phyloP scores from a whole-genome alignment of 2,329 filamentous ascomycete genomes.

The Sphaceloma murrayae region DNA sequence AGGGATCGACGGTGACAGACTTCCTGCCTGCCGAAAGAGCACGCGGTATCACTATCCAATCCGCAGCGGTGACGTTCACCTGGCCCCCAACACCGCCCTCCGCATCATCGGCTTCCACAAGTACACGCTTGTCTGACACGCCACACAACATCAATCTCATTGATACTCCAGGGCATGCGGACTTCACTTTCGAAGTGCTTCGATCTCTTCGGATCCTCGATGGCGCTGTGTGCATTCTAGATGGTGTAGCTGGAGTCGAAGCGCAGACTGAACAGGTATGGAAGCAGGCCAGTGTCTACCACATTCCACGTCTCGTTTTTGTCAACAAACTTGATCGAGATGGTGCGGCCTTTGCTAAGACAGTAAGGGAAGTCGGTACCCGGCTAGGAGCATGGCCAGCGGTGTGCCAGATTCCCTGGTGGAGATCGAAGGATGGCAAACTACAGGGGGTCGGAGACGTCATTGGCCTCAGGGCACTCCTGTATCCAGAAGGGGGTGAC shows the following conservation, averaged over 20 bases:
- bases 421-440: constrained; percentile 60
- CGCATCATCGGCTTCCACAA: background rate
- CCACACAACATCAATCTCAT: constrained; percentile 79
- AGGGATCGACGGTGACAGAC: constrained; percentile 94
- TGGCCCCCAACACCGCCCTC: constrained; percentile 56
- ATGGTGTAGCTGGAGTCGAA: constrained; percentile 88
- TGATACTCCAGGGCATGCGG: constrained; percentile 91
- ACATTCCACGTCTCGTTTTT: constrained; percentile 71
- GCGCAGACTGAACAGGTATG: constrained; percentile 96
- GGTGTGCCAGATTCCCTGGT: constrained; percentile 93
- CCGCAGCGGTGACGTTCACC: constrained; percentile 86
- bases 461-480: constrained; percentile 62
- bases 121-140: constrained; percentile 36
- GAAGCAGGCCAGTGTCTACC: constrained; percentile 76
- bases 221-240: constrained; percentile 84
- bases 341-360: constrained; percentile 71
- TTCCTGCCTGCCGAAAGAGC: constrained; percentile 88
- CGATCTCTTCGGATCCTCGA: constrained; percentile 81
- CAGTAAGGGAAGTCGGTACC: constrained; percentile 74
- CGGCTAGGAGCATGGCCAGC: constrained; percentile 76
- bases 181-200: constrained; percentile 94
- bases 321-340: constrained; percentile 81
- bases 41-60: constrained; percentile 94
- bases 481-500: constrained; percentile 60
- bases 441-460: constrained; percentile 81